Conservation (phyloP, 179 eudicot genomes). For the Corrigiola litoralis region DNA sequence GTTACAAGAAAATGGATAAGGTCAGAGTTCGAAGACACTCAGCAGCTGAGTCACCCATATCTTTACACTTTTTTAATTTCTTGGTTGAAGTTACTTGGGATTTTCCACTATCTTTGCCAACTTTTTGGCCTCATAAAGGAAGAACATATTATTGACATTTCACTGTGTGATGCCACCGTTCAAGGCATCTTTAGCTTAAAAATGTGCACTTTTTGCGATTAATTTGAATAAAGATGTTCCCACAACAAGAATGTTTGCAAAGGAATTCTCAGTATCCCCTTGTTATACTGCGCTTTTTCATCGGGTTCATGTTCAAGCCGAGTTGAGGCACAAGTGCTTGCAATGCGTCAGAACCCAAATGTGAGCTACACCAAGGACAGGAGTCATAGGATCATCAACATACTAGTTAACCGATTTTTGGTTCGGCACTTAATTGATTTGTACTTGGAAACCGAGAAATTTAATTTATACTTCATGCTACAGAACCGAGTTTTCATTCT, state of each 20-base stretch:
- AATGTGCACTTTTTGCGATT: not conserved
- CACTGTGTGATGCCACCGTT: not conserved
- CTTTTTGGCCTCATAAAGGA: slow-evolving; percentile 22
- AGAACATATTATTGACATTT: slow-evolving; percentile 6
- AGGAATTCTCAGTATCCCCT: not conserved
- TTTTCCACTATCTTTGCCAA: not conserved
- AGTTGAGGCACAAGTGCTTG: no score
- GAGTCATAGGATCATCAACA: no score
- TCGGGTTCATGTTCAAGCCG: no score
- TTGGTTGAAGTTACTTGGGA: not conserved
- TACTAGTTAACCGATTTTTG: no score
- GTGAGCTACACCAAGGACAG: no score
- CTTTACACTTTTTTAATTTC: not conserved
- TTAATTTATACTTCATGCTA: no score
- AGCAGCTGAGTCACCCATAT: slow-evolving; percentile 26
- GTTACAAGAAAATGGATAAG: slow-evolving; percentile 30
- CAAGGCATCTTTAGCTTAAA: not conserved
- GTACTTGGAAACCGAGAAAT: no score
- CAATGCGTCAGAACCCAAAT: no score
- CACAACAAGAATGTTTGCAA: not conserved
- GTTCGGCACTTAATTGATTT: no score
- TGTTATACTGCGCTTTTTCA: no score
- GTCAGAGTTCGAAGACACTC: slow-evolving; percentile 21
- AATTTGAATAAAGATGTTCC: not conserved
- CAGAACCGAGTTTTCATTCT: no score